Percentiles rank a stretch among this genome's conserved stretches.
phyloP scores from a whole-genome alignment of 1,139 yeast genomes.

The Suhomyces atakaporum region DNA sequence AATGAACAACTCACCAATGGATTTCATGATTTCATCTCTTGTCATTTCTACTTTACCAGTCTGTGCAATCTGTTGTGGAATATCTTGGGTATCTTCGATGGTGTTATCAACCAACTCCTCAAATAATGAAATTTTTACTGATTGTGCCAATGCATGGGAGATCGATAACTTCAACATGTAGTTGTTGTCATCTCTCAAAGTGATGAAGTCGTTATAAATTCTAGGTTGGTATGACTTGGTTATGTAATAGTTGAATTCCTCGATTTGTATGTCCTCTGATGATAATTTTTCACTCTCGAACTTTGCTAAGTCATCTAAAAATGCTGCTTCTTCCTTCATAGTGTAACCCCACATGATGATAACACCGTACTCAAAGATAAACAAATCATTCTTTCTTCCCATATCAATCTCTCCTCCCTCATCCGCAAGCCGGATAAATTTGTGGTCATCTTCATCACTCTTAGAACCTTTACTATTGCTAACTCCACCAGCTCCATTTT shows the following conservation, averaged over 20 bases:
- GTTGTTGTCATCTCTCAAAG: conserved; percentile 85
- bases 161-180: conserved; percentile 88
- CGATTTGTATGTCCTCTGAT: conserved; percentile 87
- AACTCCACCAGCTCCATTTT: conserved; percentile 21
- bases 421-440: conserved; percentile 73
- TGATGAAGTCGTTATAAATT: conserved; percentile 91
- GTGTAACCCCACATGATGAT: conserved; percentile 95
- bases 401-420: conserved; percentile 95
- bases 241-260: conserved; percentile 91
- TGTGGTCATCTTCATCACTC: conserved; percentile 32
- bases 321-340: conserved; percentile 77
- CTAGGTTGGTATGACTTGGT: conserved; percentile 93
- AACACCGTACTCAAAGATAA: conserved; percentile 92
- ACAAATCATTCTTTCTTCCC: conserved; percentile 75
- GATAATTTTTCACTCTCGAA: conserved; percentile 91
- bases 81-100: conserved; percentile 94
- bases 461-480: conserved; percentile 11
- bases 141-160: conserved; percentile 89
- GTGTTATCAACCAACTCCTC: conserved; percentile 96
- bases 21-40: conserved; percentile 92
- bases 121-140: conserved; percentile 89
- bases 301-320: conserved; percentile 77
- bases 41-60: conserved; percentile 95
- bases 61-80: conserved; percentile 91
- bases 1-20: conserved; percentile 92